These are phyloP conservation scores for Globisporangium sylvaticum DNA, from an alignment of 352 stramenopile species.

Conservation along the genomic window DNA sequence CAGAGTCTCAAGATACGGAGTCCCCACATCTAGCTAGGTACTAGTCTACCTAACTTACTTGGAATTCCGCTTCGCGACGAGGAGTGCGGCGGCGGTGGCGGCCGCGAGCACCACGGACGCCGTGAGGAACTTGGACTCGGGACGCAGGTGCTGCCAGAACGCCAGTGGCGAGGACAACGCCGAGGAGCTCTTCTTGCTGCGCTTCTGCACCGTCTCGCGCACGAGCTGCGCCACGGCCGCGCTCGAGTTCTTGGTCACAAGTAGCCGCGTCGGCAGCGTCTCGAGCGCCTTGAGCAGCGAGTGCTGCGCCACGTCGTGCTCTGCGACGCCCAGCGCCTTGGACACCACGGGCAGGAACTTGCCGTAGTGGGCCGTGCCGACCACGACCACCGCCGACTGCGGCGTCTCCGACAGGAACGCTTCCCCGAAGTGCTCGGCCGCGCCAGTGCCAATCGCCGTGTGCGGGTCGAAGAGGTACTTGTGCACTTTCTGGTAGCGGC, in stretches of 20 bases:
- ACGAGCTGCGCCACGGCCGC: conserved; percentile 59
- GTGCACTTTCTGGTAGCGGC: conserved; percentile 88
- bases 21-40: not conserved
- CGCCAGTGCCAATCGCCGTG: conserved; percentile 92
- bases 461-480: conserved; percentile 97
- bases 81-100: conserved; percentile 24
- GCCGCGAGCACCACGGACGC: conserved; percentile 34
- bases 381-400: conserved; percentile 83
- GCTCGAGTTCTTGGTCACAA: conserved; percentile 61
- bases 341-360: conserved; percentile 96
- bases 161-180: not conserved
- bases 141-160: conserved; percentile 6
- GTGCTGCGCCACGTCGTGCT: conserved; percentile 70
- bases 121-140: conserved; percentile 27
- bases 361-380: conserved; percentile 96
- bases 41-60: conserved; percentile 7
- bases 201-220: conserved; percentile 31
- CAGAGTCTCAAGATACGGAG: not conserved
- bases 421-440: conserved; percentile 80
- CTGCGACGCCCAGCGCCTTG: conserved; percentile 77
- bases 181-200: conserved; percentile 12
- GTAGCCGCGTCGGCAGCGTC: conserved; percentile 54
- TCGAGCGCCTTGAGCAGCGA: conserved; percentile 72
- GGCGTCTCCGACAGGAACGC: conserved; percentile 53
- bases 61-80: conserved; percentile 42